phyloP scores from a whole-genome alignment of 306 rosid species.

The Corylus americana region DNA sequence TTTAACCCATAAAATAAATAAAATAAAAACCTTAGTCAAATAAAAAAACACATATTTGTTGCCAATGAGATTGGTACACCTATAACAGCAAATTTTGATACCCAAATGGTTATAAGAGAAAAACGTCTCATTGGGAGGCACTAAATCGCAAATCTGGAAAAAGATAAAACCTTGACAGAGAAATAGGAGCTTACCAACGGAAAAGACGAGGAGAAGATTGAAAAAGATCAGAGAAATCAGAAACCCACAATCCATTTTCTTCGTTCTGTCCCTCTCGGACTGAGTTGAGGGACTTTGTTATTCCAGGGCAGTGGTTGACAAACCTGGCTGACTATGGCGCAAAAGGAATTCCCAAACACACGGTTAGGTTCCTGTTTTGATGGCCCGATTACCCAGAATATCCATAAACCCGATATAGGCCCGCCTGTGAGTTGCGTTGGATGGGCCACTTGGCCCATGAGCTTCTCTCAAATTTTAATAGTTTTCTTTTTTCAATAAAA shows the following conservation, averaged over 20 bases:
- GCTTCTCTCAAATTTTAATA: background rate
- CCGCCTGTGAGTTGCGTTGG: background rate
- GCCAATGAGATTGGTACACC: background rate
- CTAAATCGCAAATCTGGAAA: conserved; percentile 14
- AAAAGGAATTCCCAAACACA: background rate
- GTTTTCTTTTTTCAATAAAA: too few species aligned
- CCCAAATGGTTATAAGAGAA: conserved; percentile 4
- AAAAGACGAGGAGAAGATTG: conserved; percentile 48
- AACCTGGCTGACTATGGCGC: background rate
- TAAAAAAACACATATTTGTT: background rate
- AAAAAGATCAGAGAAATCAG: conserved; percentile 51
- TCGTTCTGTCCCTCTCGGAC: conserved; percentile 8
- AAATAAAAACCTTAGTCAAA: background rate
- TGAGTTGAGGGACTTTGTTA: background rate
- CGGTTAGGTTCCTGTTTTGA: background rate
- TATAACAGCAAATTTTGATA: background rate
- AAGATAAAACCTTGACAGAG: conserved; percentile 14
- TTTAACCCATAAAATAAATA: conserved; percentile 21
- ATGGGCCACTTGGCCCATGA: background rate
- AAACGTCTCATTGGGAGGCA: background rate
- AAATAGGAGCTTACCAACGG: conserved; percentile 38
- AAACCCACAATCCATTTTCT: conserved; percentile 41
- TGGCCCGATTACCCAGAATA: background rate
- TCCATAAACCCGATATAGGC: background rate
- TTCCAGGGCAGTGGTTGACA: background rate